A percentile compares a stretch with the other conserved stretches of the same genome.
Evolutionary conservation across 2,329 filamentous ascomycete species (phyloP).

Genomic region (Byssochlamys sp.): DNA sequence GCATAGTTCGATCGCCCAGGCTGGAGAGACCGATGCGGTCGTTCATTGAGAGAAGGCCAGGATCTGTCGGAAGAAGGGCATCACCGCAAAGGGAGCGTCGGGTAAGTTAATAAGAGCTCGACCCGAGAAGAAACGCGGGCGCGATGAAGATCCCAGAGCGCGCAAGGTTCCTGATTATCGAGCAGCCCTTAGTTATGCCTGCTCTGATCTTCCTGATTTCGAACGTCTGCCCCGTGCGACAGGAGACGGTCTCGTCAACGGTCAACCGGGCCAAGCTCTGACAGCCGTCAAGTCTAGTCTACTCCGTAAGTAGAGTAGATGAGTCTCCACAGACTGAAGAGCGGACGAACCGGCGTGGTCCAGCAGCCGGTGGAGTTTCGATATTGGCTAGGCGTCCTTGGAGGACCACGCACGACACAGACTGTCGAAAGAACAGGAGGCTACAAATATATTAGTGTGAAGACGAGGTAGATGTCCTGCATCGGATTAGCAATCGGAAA

Average conservation of each 20-base stretch:
- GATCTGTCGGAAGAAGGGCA: not conserved
- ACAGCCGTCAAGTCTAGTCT: not conserved
- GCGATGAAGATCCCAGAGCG: not conserved
- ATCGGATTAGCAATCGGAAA: not conserved
- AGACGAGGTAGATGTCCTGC: not conserved
- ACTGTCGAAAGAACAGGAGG: not conserved
- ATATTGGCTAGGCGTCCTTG: not conserved
- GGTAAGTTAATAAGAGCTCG: not conserved
- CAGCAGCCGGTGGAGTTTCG: not conserved
- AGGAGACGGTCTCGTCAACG: not conserved
- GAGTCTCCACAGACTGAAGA: not conserved
- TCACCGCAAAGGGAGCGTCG: not conserved
- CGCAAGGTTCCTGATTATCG: not conserved
- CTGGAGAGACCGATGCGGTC: not conserved
- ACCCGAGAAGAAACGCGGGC: not conserved
- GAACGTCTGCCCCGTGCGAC: not conserved
- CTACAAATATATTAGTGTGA: not conserved
- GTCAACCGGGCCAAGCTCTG: not conserved
- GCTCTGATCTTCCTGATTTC: not conserved
- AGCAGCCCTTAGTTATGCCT: not conserved
- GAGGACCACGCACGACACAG: slow-evolving; percentile 7
- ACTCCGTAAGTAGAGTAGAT: not conserved
- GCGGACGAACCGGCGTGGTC: not conserved
- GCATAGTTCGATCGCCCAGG: not conserved
- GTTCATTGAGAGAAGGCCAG: not conserved